A percentile compares a stretch with the other conserved stretches of the same genome.
phyloP scores from a whole-genome alignment of 139 green algal genomes.

The Ostreobium quekettii region DNA sequence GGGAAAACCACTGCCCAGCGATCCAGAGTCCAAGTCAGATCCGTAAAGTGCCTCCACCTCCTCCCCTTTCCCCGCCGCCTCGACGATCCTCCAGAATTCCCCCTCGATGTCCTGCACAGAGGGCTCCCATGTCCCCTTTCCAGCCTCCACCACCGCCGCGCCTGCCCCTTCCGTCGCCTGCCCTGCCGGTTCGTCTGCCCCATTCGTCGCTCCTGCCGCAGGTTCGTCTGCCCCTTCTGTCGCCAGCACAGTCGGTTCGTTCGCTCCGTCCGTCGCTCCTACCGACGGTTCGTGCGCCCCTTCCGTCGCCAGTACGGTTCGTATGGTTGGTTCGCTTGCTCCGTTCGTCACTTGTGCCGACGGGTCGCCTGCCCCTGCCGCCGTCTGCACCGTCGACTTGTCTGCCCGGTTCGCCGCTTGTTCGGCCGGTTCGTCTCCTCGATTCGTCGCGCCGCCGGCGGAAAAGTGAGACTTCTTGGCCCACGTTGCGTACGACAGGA shows the following conservation, averaged over 20 bases:
- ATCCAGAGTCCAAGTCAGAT: conserved; percentile 54
- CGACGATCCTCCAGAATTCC: conserved; percentile 76
- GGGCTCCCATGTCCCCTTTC: neutral
- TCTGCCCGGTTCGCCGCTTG: too few species aligned
- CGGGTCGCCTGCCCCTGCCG: too few species aligned
- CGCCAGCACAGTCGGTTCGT: too few species aligned
- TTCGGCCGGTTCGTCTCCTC: neutral
- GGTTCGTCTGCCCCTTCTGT: conserved; percentile 21
- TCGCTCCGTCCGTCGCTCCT: too few species aligned
- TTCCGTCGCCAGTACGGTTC: neutral
- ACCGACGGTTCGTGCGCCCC: too few species aligned
- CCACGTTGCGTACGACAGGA: too few species aligned
- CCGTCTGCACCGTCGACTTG: too few species aligned
- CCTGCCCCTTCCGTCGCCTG: conserved; percentile 62
- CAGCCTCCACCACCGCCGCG: too few species aligned
- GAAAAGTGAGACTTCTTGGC: too few species aligned
- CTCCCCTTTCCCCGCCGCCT: conserved; percentile 32
- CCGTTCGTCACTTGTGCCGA: too few species aligned
- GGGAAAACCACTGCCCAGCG: conserved; percentile 51
- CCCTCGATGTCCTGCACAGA: conserved; percentile 45
- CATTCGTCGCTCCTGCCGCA: conserved; percentile 28
- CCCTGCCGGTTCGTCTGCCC: conserved; percentile 40
- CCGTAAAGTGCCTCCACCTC: conserved; percentile 60
- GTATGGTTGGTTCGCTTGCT: too few species aligned
- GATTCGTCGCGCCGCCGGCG: neutral